Evolutionary conservation across 2,329 filamentous ascomycete genomes (phyloP).

Genomic region (Blastomyces parvus): DNA sequence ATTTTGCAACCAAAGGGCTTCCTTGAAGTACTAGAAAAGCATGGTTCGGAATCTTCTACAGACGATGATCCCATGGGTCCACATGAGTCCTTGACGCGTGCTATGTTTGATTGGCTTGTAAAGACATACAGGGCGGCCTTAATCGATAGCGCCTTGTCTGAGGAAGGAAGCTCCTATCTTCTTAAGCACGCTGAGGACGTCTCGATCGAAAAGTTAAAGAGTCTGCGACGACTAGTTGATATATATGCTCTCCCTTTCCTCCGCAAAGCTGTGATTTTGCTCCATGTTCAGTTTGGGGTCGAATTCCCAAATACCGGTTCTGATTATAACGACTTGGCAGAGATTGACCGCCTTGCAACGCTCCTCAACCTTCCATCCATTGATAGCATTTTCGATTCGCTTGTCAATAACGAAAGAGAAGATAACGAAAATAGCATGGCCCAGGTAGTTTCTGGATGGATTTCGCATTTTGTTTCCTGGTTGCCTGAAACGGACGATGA

Average conservation of each 20-base stretch:
- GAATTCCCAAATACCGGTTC: slow-evolving; percentile 66
- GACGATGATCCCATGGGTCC: slow-evolving; percentile 24
- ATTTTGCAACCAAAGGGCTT: slow-evolving; percentile 32
- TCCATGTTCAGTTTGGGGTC: slow-evolving; percentile 80
- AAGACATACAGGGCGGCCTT: slow-evolving; percentile 13
- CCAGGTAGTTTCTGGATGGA: slow-evolving; percentile 58
- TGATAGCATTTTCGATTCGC: slow-evolving; percentile 62
- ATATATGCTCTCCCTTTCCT: slow-evolving; percentile 87
- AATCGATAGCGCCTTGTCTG: neutral
- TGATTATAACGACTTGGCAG: slow-evolving; percentile 44
- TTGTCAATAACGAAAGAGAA: slow-evolving; percentile 34
- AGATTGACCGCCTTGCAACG: slow-evolving; percentile 72
- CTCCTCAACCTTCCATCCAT: slow-evolving; percentile 67
- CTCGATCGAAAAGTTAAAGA: slow-evolving; percentile 19
- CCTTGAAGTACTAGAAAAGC: slow-evolving; percentile 27
- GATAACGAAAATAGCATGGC: slow-evolving; percentile 37
- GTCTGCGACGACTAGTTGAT: slow-evolving; percentile 42
- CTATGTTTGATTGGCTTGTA: slow-evolving; percentile 33
- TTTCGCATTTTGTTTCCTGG: slow-evolving; percentile 43
- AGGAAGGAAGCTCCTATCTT: neutral
- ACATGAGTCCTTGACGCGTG: slow-evolving; percentile 23
- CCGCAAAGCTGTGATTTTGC: slow-evolving; percentile 70
- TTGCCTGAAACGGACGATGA: slow-evolving; percentile 19
- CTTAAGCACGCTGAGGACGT: slow-evolving; percentile 25
- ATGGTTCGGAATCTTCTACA: slow-evolving; percentile 20